Base-by-base conservation (phyloP, 805 yeast genomes). In the Ogataea pilisensis region DNA sequence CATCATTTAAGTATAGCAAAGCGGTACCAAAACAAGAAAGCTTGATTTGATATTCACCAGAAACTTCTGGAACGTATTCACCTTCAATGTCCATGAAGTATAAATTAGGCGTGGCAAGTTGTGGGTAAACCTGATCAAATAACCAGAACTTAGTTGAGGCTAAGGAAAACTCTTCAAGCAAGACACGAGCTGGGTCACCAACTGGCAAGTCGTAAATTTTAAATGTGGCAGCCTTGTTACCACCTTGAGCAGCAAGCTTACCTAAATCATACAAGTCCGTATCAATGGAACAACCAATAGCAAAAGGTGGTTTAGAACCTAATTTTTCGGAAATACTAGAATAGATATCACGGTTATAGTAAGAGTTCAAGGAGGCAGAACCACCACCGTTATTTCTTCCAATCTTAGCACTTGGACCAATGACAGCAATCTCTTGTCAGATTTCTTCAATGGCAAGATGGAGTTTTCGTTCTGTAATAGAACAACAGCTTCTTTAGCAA, bases 371-470 rank as follows among this genome's bases (percentile, higher is more conserved):
- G 11, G 76, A 62, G 25, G 82, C 80, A 27, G 81, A 76, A 8
- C 84, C 84, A 45, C 84, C 84, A 41, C 84, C 82, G 16, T 76
- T 68, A 48, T 63, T 71, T 22, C 69, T 67, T 4, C 76, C 61
- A 28, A 54, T 58, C 44, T 66, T 73, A 18, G 76, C 81, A 45
- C 73, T 75, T 27, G 82, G 81, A 7, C 85, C 86, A 51, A 80
- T 73, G 16, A 80, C 72, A 2, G 77, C 75, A 26, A 70, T 63
- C 4, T n/a, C n/a, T 53, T 61, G 17, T 67, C 68, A 5, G 49
- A 43, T 46, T 65, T 70, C 30, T 62, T 51, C 35, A 80, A 63
- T 2, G 85, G 85, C 5, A 57, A 81, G 4, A 55, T 59, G 3
- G 52, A 46, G 33, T 58, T 43, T 17, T 76, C 76, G 53, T 80